Conservation (phyloP, 108 stramenopile genomes). For the Stephanodiscus triporus region DNA sequence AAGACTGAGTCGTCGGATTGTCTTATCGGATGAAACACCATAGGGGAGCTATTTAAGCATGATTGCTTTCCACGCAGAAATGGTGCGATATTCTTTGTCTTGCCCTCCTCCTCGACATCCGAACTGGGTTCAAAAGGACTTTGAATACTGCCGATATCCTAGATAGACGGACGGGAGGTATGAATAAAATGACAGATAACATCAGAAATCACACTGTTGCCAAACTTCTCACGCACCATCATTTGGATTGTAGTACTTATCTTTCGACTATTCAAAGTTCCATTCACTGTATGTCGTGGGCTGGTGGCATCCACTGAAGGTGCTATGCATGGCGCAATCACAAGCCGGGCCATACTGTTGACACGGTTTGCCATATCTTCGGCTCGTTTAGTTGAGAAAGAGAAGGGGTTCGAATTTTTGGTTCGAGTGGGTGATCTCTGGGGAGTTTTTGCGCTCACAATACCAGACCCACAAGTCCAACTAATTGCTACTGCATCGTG, state of each 20-base stretch:
- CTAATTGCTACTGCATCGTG: constrained; percentile 4
- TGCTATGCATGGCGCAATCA: constrained; percentile 88
- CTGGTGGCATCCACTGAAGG: constrained; percentile 40
- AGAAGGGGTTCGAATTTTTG: constrained; percentile 30
- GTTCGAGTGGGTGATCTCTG: constrained; percentile 16
- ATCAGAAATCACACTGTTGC: neutral
- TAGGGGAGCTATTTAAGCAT: constrained; percentile 22
- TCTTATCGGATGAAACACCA: constrained; percentile 36
- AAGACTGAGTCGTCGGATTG: constrained; percentile 1
- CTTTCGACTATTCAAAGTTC: constrained; percentile 19
- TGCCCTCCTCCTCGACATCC: constrained; percentile 65
- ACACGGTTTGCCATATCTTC: constrained; percentile 70
- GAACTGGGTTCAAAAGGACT: constrained; percentile 54
- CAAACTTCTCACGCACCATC: neutral
- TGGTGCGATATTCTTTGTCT: constrained; percentile 16
- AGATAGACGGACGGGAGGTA: neutral
- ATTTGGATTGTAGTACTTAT: constrained; percentile 1
- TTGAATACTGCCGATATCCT: constrained; percentile 7
- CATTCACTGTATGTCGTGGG: neutral
- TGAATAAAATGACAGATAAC: neutral
- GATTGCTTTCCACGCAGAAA: constrained; percentile 43
- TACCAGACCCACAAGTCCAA: constrained; percentile 8
- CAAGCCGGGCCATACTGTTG: constrained; percentile 72
- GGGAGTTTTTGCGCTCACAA: constrained; percentile 12
- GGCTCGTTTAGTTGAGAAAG: constrained; percentile 46